Base-by-base conservation (phyloP, 208 protist species). In the Wallacemonas collosoma region DNA sequence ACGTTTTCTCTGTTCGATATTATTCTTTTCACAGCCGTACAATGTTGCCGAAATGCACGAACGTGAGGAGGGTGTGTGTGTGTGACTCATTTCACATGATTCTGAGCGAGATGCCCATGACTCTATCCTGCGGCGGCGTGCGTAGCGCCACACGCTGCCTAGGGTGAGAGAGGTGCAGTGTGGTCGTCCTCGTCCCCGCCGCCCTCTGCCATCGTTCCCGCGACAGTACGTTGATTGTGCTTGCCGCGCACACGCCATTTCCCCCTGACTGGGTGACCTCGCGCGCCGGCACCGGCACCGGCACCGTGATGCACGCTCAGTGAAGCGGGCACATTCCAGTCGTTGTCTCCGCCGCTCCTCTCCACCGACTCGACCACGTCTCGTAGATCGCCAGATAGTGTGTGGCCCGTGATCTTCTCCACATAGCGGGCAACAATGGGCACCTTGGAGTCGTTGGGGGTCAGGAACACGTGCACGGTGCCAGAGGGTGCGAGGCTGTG, bases 401-500 rank as follows among this genome's bases (percentile, higher is more conserved):
- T 40, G 47, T 82, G 73, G 15, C 70, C 81, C 8, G 75, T 85
- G 61, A 86, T 82, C 57, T 71, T 67, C 58, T 81, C 83, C 17
- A 95, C 79, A 67, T 85, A 92, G 12, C 75, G 73, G 9, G 82
- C 85, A 58, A 93, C 89, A 1, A 63, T 65, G 14, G 86, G 85
- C 55, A 85, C 79, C n/a, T 70, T 72, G 1, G 72, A 47, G 68
- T 97, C 93, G n/a, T 84, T 80, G 3, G 80, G 77, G 41, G 75
- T 68, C 69, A 99, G 91, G 71, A 99, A 97, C 15, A 97, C 89
- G 54, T 98, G 98, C 4, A 98, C 94, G 14, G 91, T 75, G 40
- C 98, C 98, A 12, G 94, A 97, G 45, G 98, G 86, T 35, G 98
- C 99, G 5, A 99, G 99, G 68, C 98, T 87, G 73, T 98, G 97